Conservation (phyloP, 176 grass and related monocot species). For the Tillandsia leiboldiana region DNA sequence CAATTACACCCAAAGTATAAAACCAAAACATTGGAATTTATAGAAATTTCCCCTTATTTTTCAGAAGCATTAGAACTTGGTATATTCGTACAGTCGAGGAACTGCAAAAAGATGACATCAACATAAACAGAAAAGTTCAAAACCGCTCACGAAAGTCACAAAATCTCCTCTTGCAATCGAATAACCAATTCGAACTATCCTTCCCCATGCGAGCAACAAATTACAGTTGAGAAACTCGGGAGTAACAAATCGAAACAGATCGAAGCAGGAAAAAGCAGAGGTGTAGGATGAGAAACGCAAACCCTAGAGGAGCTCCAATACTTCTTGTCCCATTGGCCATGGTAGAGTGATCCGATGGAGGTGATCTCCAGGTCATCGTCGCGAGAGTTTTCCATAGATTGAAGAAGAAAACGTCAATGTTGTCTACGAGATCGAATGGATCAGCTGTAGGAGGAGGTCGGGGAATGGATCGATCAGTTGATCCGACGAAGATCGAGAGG, state of each 20-base stretch:
- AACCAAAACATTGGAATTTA: no score
- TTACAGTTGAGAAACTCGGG: not conserved
- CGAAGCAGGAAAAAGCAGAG: not conserved
- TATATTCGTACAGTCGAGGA: not conserved
- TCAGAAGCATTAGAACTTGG: no score
- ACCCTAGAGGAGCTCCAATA: constrained; percentile 96
- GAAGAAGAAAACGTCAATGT: not conserved
- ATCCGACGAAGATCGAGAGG: not conserved
- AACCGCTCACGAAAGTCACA: not conserved
- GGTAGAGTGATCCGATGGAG: constrained; percentile 48
- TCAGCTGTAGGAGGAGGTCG: not conserved
- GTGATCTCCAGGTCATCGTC: constrained; percentile 58
- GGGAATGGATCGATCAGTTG: no score
- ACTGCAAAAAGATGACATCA: not conserved
- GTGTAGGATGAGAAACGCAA: not conserved
- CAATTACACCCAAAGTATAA: no score
- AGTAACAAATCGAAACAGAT: not conserved
- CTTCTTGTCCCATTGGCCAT: constrained; percentile 60
- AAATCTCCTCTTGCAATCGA: not conserved
- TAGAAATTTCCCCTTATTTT: no score
- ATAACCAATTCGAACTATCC: not conserved
- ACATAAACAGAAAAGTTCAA: not conserved
- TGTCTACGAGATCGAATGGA: not conserved
- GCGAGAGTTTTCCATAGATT: not conserved
- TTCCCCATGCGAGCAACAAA: not conserved